Conservation (phyloP, 2,329 filamentous ascomycete genomes). For the Exophiala xenobiotica region DNA sequence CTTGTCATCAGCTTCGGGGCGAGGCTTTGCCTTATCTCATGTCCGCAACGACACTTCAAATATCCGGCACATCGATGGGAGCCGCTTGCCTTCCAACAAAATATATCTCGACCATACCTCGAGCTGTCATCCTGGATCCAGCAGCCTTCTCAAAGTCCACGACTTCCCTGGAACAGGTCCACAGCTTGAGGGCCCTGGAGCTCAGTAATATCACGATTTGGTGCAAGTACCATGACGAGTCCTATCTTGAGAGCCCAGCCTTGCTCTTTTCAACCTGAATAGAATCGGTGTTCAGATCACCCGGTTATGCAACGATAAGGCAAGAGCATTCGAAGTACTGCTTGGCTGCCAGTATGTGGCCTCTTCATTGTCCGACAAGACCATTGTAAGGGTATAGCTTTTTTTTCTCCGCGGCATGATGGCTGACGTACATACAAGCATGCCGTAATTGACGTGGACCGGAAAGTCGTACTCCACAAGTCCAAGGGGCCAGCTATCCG, state of each 20-base stretch:
- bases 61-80: slow-evolving; percentile 8
- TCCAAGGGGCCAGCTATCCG: slow-evolving; percentile 12
- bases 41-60: slow-evolving; percentile 14
- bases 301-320: neutral
- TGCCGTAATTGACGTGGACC: slow-evolving; percentile 18
- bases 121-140: neutral
- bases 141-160: neutral
- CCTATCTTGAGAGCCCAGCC: slow-evolving; percentile 12
- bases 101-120: slow-evolving; percentile 10
- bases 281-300: slow-evolving; percentile 6
- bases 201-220: slow-evolving; percentile 19
- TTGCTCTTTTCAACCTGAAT: slow-evolving; percentile 24
- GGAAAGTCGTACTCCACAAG: slow-evolving; percentile 11
- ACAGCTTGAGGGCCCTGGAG: slow-evolving; percentile 12
- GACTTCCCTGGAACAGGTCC: slow-evolving; percentile 7
- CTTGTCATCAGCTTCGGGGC: slow-evolving; percentile 13
- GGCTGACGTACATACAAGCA: slow-evolving; percentile 8
- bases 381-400: slow-evolving; percentile 13
- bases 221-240: slow-evolving; percentile 22
- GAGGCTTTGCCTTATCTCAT: slow-evolving; percentile 16
- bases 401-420: neutral
- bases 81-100: slow-evolving; percentile 4
- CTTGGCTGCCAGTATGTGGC: slow-evolving; percentile 22
- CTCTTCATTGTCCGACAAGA: slow-evolving; percentile 14
- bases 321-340: slow-evolving; percentile 13